A percentile compares a stretch with the other conserved stretches of the same genome.
These are phyloP conservation scores for Rhynchospora tenuis DNA, from an alignment of 176 grass and related monocot genomes.

Conservation along the genomic window DNA sequence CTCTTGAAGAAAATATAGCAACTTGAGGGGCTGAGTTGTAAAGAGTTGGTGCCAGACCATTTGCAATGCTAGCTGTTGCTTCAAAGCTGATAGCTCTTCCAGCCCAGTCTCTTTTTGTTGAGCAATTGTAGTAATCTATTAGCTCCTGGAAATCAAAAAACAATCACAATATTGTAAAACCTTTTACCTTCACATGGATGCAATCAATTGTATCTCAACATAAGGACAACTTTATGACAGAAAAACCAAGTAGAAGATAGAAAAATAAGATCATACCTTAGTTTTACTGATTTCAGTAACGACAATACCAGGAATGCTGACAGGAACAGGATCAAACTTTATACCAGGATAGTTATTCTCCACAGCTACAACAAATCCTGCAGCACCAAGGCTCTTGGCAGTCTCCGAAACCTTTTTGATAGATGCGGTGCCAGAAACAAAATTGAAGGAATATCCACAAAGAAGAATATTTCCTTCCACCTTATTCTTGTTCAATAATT, in stretches of 20 bases:
- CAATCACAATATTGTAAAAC: background rate
- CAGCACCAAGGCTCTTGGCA: constrained; percentile 74
- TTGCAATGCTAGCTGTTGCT: constrained; percentile 74
- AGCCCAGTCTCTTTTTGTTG: constrained; percentile 89
- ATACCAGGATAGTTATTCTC: constrained; percentile 92
- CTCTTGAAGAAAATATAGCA: constrained; percentile 89
- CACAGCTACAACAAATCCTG: constrained; percentile 86
- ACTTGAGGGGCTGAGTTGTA: constrained; percentile 96
- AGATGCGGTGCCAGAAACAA: constrained; percentile 91
- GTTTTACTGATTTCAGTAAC: constrained; percentile 79
- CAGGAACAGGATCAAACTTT: constrained; percentile 95
- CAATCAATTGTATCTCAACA: background rate
- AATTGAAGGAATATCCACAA: constrained; percentile 96
- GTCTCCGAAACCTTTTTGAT: constrained; percentile 92
- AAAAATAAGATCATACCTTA: constrained; percentile 43
- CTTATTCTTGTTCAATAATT: constrained; percentile 83
- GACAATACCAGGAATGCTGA: constrained; percentile 90
- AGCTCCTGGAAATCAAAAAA: constrained; percentile 58
- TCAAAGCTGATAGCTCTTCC: constrained; percentile 64
- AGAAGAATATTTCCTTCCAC: constrained; percentile 89
- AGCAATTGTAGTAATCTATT: constrained; percentile 93
- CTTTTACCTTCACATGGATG: background rate
- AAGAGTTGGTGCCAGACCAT: constrained; percentile 82
- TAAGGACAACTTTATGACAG: background rate
- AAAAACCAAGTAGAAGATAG: background rate